Percentiles rank a stretch among this genome's conserved stretches.
phyloP scores from a whole-genome alignment of 2,329 filamentous ascomycete species.

The Trichoderma pleuroti region DNA sequence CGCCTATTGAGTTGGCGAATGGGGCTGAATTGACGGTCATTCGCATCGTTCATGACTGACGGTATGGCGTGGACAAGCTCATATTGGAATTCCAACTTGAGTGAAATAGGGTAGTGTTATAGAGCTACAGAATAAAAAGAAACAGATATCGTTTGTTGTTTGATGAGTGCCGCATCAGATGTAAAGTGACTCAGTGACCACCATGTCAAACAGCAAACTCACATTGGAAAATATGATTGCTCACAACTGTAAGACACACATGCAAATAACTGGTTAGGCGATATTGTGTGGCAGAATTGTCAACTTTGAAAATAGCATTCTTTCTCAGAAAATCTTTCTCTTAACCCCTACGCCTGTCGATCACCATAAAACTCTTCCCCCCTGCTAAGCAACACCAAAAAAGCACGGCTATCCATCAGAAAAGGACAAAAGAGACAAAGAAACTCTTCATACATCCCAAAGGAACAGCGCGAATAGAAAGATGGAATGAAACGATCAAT shows the following conservation, averaged over 20 bases:
- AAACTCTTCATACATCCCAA: not conserved
- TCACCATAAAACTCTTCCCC: not conserved
- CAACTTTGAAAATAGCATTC: not conserved
- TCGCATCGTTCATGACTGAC: too few species aligned
- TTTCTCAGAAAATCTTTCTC: slow-evolving; percentile 1
- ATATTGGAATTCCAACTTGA: too few species aligned
- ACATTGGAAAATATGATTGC: too few species aligned
- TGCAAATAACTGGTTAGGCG: not conserved
- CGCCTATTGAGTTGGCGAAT: too few species aligned
- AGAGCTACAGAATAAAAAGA: not conserved
- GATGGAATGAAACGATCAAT: not conserved
- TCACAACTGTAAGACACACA: not conserved
- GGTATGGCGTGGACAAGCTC: too few species aligned
- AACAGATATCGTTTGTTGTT: not conserved
- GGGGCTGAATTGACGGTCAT: too few species aligned
- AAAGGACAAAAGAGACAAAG: not conserved
- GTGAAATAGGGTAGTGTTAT: too few species aligned
- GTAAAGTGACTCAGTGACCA: not conserved
- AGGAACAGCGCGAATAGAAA: not conserved
- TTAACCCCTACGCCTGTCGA: not conserved
- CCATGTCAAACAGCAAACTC: not conserved
- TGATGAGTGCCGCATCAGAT: not conserved
- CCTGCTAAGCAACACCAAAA: not conserved
- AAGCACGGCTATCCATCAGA: not conserved
- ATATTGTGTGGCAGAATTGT: not conserved